phyloP scores from a whole-genome alignment of 345 rosid genomes.

The Hirschfeldia incana region DNA sequence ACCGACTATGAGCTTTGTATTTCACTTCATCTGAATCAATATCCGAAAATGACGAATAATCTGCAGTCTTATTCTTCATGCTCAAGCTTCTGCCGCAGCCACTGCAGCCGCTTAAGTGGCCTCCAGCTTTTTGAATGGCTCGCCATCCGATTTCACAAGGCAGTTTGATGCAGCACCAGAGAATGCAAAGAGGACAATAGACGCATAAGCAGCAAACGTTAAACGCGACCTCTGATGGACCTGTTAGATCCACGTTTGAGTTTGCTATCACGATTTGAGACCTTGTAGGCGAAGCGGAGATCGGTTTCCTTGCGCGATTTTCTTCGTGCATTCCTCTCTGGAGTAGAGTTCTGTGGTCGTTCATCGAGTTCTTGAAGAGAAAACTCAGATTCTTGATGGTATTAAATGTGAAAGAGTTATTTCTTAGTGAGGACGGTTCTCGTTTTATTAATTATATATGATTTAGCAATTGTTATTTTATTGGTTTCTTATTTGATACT shows the following conservation, averaged over 20 bases:
- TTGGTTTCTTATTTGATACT: background rate
- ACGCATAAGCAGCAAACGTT: conserved; percentile 60
- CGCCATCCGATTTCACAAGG: conserved; percentile 62
- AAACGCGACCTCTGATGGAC: conserved; percentile 49
- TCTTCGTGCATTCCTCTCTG: conserved; percentile 13
- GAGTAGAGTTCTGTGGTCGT: conserved; percentile 19
- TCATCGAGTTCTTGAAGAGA: conserved; percentile 30
- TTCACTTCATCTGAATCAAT: conserved; percentile 48
- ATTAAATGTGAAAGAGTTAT: background rate
- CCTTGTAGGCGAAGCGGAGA: background rate
- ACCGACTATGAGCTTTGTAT: conserved; percentile 28
- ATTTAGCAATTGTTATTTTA: background rate
- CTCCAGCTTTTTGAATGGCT: conserved; percentile 38
- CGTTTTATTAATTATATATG: background rate
- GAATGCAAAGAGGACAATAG: conserved; percentile 59
- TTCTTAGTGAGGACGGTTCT: conserved; percentile 6
- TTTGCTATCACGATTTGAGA: conserved; percentile 5
- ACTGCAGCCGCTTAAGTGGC: conserved; percentile 37
- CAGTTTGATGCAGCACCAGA: conserved; percentile 54
- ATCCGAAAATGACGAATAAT: conserved; percentile 78
- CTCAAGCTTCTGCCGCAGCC: conserved; percentile 39
- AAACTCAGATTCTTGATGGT: conserved; percentile 1
- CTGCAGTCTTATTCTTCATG: conserved; percentile 35
- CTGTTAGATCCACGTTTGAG: conserved; percentile 29
- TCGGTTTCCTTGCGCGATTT: conserved; percentile 7